Evolutionary conservation across 345 rosid species (phyloP).

Genomic region (Ceriops zippeliana): DNA sequence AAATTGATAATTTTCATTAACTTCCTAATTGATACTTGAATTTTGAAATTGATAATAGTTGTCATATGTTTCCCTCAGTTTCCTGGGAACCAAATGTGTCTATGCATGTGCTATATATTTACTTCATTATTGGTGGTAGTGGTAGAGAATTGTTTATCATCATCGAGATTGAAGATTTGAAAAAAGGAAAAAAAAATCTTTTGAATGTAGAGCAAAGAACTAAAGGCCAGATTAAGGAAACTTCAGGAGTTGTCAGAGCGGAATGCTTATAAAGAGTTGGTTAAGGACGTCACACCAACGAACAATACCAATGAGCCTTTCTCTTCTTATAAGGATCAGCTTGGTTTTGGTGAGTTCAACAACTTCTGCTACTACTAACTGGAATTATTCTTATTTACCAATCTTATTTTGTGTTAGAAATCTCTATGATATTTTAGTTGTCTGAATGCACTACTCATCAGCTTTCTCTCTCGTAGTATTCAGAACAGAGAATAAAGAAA

Average conservation of each 20-base stretch:
- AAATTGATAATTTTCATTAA: too few species aligned
- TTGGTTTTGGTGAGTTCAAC: conserved; percentile 68
- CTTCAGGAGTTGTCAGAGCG: conserved; percentile 76
- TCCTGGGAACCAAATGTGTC: too few species aligned
- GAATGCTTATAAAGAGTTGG: conserved; percentile 77
- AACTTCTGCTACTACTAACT: not conserved
- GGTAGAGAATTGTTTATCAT: not conserved
- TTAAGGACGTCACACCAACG: conserved; percentile 75
- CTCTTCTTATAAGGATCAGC: conserved; percentile 93
- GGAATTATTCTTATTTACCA: not conserved
- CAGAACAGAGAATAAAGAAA: too few species aligned
- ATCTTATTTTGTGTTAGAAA: not conserved
- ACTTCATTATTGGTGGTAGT: not conserved
- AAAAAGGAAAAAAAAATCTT: not conserved
- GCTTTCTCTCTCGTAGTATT: too few species aligned
- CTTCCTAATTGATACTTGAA: too few species aligned
- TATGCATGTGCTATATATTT: not conserved
- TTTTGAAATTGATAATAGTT: too few species aligned
- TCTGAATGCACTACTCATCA: not conserved
- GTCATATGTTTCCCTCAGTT: too few species aligned
- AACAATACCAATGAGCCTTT: conserved; percentile 64
- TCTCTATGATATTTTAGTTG: not conserved
- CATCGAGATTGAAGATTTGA: too few species aligned
- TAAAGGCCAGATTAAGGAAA: conserved; percentile 60
- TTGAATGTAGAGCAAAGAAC: conserved; percentile 59